Evolutionary conservation across 768 basidiomycete species (phyloP).

Genomic region (Phylloporus sp.): DNA sequence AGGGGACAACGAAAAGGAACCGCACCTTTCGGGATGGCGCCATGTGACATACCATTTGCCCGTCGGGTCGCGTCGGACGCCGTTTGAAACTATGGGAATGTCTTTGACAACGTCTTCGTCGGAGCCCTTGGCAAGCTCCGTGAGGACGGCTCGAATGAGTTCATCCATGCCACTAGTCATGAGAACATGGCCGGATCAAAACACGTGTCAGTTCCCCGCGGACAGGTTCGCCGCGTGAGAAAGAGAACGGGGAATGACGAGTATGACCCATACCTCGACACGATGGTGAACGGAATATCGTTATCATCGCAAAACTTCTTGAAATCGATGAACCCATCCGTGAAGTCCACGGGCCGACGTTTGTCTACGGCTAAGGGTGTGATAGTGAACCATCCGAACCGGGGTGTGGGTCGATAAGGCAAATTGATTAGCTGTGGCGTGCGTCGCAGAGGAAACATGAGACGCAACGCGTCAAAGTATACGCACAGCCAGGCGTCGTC

Average conservation of each 20-base stretch:
- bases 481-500: constrained; percentile 52
- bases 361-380: constrained; percentile 7
- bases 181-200: constrained; percentile 3
- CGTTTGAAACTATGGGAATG: constrained; percentile 94
- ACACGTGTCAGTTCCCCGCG: not conserved
- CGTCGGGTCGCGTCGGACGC: constrained; percentile 63
- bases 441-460: not conserved
- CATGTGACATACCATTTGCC: constrained; percentile 73
- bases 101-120: constrained; percentile 56
- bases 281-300: constrained; percentile 86
- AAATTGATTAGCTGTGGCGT: not conserved
- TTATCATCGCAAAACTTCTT: constrained; percentile 75
- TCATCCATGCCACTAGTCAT: constrained; percentile 92
- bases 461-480: not conserved
- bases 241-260: not conserved
- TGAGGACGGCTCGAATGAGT: constrained; percentile 86
- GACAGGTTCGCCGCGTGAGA: constrained; percentile 11
- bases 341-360: constrained; percentile 11
- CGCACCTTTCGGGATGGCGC: constrained; percentile 81
- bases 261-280: constrained; percentile 64
- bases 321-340: constrained; percentile 77
- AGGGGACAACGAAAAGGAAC: not conserved
- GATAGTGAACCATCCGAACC: not conserved
- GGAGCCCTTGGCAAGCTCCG: constrained; percentile 53
- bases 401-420: not conserved